Base-by-base conservation (phyloP, 805 yeast species). In the Lipomyces starkeyi region DNA sequence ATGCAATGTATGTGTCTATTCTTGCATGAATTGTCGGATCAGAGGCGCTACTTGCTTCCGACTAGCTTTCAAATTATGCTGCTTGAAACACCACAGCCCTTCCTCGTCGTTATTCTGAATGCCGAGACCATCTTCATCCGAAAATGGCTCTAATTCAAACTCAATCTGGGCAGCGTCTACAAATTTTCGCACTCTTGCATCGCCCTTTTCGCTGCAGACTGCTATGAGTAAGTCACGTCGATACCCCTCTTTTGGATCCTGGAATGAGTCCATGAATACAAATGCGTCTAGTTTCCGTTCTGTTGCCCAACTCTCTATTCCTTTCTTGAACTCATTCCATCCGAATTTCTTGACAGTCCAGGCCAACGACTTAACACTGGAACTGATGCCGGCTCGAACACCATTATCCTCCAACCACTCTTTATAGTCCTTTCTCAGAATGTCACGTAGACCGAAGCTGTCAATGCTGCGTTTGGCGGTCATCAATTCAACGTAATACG, bases 1-100 rank as follows among this genome's bases (percentile, higher is more conserved):
- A 29, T 59, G 22, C 11, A 34, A 17, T 32, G 20, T 34, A 11
- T 37, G 9, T 57, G 14, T 58, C 40, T 58, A 58, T n/a, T 58
- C 59, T 43, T 63, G 66, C 66, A 63, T 58, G 35, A 58, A 62
- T 57, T 62, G 47, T 11, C 78, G 73, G 43, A 85, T 64, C 14
- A 81, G 75, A 0, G 98, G 98, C 3, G 91, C 97, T 13, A 93
- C 91, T 76, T 91, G 96, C 76, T 93, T 93, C 74, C 98, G 84
- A 47, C 95, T 90, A 1, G 94, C 93, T 7, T 79, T 76, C 14
- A 83, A 74, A 68, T 89, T 87, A 70, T 82, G 83, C 75, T 89
- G 90, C 70, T 79, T 75, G 65, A 78, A 85, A 57, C 55, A 64
- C 62, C 66, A 47, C 32, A 63, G 55, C 13, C 66, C 55, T 3